phyloP scores from a whole-genome alignment of 345 rosid species.

The Cardiospermum halicacabum region DNA sequence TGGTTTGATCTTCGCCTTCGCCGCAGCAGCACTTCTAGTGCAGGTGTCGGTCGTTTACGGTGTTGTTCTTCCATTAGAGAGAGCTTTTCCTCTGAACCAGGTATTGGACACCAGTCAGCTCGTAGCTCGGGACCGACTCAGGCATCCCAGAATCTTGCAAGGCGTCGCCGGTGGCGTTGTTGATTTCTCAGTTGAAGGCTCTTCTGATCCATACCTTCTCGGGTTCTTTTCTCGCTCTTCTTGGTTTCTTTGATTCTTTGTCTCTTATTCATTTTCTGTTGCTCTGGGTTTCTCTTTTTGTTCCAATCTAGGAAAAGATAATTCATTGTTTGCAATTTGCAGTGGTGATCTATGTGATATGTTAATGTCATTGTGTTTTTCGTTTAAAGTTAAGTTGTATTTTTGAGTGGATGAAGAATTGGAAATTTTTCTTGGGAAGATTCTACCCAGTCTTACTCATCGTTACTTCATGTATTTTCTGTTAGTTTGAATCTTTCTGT shows the following conservation, averaged over 20 bases:
- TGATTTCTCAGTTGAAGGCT: conserved; percentile 65
- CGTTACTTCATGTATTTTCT: conserved; percentile 12
- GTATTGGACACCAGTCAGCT: conserved; percentile 47
- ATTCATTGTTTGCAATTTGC: not conserved
- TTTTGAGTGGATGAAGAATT: not conserved
- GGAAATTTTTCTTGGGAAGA: not conserved
- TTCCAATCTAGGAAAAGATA: not conserved
- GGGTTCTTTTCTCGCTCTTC: conserved; percentile 45
- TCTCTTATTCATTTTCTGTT: conserved; percentile 4
- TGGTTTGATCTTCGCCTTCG: conserved; percentile 29
- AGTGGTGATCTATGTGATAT: not conserved
- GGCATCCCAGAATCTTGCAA: conserved; percentile 74
- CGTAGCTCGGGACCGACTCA: conserved; percentile 58
- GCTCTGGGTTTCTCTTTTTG: conserved; percentile 7
- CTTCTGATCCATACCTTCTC: conserved; percentile 76
- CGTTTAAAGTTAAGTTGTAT: not conserved
- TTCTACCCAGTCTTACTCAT: not conserved
- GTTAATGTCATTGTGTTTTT: not conserved
- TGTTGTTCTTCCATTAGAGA: conserved; percentile 54
- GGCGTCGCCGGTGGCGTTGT: conserved; percentile 50
- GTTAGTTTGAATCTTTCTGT: conserved; percentile 7
- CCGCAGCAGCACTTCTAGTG: conserved; percentile 10
- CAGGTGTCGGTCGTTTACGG: conserved; percentile 27
- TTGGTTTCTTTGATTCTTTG: not conserved
- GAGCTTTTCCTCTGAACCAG: conserved; percentile 58